Base-by-base conservation (phyloP, 73 alveolate genomes). In the Paraurostyla sp. region DNA sequence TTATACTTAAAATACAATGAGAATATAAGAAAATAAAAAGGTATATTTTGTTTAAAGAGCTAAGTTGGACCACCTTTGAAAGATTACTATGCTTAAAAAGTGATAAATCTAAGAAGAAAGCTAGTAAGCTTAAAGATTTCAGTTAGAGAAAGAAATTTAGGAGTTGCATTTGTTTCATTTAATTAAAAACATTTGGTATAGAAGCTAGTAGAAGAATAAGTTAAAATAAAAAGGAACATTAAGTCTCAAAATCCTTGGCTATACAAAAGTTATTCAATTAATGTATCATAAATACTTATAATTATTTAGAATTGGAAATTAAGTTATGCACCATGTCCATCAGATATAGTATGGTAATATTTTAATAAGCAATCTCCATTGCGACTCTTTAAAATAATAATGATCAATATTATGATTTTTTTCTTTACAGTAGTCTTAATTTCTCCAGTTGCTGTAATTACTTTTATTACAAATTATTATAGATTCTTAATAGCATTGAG, bases 261-360 rank as follows among this genome's bases (percentile, higher is more conserved):
- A 16, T 73, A 13, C 27, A 45, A 46, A 3, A 73, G 42, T 11
- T 33, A 16, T 23, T 13, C 7, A 1, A 36, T 73, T 48, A 7
- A 25, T 6, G 86, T 73, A 73, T 0, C 35, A 73, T 45, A 16
- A 16, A 0, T 23, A 35, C n/a, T 9, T 32, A 84, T 43, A 45
- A 33, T 18, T 11, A 20, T 42, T 33, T 73, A 73, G 56, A 71
- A 94, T 83, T 95, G 98, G 98, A 65, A 71, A 38, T 85, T 96
- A 23, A 89, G 89, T 68, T 76, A 81, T 54, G 99, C 99, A 20
- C 97, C 96, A 0, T 93, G 95, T 27, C 99, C 99, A 0, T 92
- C 98, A 20, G 97, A 96, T 76, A 96, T 96, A 13, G 83, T 93
- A 42, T 96, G 99, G 99, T 97, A 93, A 82, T 92, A 96, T 68